Conservation (phyloP, 2,329 filamentous ascomycete species). For the Paracorniculantispora psalliotae region DNA sequence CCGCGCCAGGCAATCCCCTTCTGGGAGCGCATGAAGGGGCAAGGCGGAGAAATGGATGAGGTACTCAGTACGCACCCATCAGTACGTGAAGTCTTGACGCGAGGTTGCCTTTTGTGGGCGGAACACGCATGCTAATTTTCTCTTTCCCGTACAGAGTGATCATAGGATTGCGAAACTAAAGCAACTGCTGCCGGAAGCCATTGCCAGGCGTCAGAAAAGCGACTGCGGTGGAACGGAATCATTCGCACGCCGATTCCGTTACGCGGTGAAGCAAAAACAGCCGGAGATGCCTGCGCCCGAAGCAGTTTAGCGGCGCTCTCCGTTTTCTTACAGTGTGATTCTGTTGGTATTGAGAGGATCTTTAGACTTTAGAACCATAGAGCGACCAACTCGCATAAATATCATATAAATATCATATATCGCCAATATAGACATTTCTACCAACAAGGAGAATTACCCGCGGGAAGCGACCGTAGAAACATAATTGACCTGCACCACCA, state of each 20-base stretch:
- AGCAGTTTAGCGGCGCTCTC: neutral
- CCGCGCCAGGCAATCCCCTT: conserved; percentile 62
- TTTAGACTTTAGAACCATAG: neutral
- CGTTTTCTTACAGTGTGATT: neutral
- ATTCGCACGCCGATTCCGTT: conserved; percentile 49
- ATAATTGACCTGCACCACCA: neutral
- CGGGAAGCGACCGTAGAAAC: neutral
- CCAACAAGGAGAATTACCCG: neutral
- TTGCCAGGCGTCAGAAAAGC: conserved; percentile 49
- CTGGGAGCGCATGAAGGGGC: conserved; percentile 61
- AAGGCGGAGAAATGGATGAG: conserved; percentile 44
- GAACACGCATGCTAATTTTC: neutral
- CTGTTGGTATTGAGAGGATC: neutral
- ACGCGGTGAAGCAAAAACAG: conserved; percentile 37
- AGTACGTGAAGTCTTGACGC: conserved; percentile 35
- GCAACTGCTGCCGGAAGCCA: conserved; percentile 56
- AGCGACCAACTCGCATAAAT: neutral
- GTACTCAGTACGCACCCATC: conserved; percentile 74
- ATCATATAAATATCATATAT: too few relatives aligned
- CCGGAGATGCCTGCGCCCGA: neutral
- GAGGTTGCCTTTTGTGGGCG: neutral
- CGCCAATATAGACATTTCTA: neutral
- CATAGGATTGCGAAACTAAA: conserved; percentile 61
- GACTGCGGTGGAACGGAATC: conserved; percentile 48
- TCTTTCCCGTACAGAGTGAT: conserved; percentile 42